phyloP scores from a whole-genome alignment of 2,329 filamentous ascomycete genomes.

The Aspergillus sp. region DNA sequence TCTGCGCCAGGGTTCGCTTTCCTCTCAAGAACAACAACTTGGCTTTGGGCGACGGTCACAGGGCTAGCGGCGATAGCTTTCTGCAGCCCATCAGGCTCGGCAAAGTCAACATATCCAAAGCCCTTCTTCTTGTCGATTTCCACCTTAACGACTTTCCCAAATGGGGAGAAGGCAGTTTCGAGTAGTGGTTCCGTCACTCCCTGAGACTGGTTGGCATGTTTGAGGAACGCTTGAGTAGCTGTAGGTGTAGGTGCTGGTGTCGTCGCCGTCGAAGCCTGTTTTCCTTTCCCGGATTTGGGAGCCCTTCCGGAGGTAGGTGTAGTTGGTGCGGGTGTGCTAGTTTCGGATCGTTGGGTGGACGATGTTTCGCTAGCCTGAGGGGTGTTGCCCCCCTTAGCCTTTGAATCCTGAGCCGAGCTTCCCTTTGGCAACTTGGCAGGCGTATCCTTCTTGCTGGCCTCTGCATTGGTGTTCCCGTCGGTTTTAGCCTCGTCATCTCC shows the following conservation, averaged over 20 bases:
- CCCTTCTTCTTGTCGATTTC: slow-evolving; percentile 95
- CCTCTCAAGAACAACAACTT: slow-evolving; percentile 78
- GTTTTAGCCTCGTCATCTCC: slow-evolving; percentile 26
- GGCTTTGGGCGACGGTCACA: slow-evolving; percentile 77
- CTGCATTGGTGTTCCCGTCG: slow-evolving; percentile 16
- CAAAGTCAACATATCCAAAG: slow-evolving; percentile 90
- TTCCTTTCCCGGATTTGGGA: slow-evolving; percentile 29
- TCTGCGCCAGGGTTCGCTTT: slow-evolving; percentile 36
- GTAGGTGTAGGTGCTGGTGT: slow-evolving; percentile 23
- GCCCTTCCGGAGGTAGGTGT: slow-evolving; percentile 20
- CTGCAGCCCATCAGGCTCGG: slow-evolving; percentile 67
- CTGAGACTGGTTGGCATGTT: slow-evolving; percentile 84
- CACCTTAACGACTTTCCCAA: slow-evolving; percentile 73
- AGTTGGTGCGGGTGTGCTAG: slow-evolving; percentile 13
- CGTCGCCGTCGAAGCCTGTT: slow-evolving; percentile 17
- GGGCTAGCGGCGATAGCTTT: slow-evolving; percentile 82
- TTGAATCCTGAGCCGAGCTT: slow-evolving; percentile 15
- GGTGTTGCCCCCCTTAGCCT: slow-evolving; percentile 17
- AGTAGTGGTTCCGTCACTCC: slow-evolving; percentile 83
- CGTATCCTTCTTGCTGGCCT: slow-evolving; percentile 27
- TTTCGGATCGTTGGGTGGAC: slow-evolving; percentile 19
- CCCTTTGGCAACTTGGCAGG: slow-evolving; percentile 21
- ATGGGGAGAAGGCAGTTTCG: slow-evolving; percentile 69
- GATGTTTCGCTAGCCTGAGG: slow-evolving; percentile 25
- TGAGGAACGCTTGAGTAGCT: slow-evolving; percentile 64